Percentiles rank a stretch among this genome's conserved stretches.
Evolutionary conservation across 768 basidiomycete genomes (phyloP).

Genomic region (Suillus subaureus): DNA sequence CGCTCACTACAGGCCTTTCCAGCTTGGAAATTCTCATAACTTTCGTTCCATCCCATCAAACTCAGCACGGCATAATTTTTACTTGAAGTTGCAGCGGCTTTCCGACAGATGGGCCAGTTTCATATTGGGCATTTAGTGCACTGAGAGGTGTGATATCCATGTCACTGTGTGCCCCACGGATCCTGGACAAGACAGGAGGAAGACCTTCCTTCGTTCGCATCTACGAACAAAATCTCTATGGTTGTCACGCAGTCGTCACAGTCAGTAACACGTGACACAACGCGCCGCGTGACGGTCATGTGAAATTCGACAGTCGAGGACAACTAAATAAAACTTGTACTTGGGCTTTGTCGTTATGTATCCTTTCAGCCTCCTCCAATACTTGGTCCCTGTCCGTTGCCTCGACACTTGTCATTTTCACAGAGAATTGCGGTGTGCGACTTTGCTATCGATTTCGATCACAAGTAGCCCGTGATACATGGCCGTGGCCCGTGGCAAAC

Average conservation of each 20-base stretch:
- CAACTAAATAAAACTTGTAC: too few species aligned
- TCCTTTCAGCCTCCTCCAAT: not conserved
- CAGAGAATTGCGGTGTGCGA: not conserved
- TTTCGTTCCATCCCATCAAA: not conserved
- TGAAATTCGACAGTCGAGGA: not conserved
- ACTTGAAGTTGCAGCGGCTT: not conserved
- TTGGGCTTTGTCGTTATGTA: not conserved
- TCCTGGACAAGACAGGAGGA: not conserved
- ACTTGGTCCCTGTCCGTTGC: not conserved
- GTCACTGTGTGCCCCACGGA: not conserved
- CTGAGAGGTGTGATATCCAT: not conserved
- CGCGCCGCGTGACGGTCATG: not conserved
- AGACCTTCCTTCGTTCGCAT: not conserved
- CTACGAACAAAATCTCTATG: too few species aligned
- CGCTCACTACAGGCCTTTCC: not conserved
- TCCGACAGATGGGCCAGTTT: not conserved
- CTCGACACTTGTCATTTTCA: not conserved
- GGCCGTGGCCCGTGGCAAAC: not conserved
- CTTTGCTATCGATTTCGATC: not conserved
- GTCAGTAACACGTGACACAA: not conserved
- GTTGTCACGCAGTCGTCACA: not conserved
- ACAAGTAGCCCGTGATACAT: not conserved
- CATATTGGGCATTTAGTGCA: not conserved
- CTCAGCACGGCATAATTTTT: not conserved
- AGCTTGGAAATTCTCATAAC: not conserved